These are phyloP conservation scores for Funneliformis caledonium DNA, from an alignment of 371 early-diverging fungal species.

Conservation along the genomic window DNA sequence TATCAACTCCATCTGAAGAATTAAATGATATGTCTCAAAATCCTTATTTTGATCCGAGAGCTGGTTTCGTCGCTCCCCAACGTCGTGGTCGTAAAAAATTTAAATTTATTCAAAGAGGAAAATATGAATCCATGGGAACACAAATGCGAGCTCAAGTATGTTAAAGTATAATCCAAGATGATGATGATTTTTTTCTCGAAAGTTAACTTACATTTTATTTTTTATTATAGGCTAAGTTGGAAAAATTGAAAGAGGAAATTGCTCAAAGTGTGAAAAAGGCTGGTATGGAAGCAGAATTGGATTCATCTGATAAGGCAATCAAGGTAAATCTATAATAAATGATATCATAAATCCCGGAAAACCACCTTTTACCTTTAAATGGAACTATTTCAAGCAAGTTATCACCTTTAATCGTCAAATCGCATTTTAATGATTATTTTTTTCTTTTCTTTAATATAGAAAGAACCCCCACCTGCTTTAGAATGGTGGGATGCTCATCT, in stretches of 20 bases:
- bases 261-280: slow-evolving; percentile 80
- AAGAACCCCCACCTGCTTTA: slow-evolving; percentile 78
- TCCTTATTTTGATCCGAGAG: slow-evolving; percentile 83
- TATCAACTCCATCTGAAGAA: slow-evolving; percentile 49
- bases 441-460: slow-evolving; percentile 38
- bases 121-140: slow-evolving; percentile 80
- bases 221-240: slow-evolving; percentile 65
- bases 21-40: slow-evolving; percentile 76
- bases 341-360: not conserved
- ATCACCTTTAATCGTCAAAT: too few species aligned
- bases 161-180: not conserved
- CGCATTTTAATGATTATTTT: not conserved
- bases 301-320: slow-evolving; percentile 70
- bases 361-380: too few species aligned
- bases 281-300: slow-evolving; percentile 84
- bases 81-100: slow-evolving; percentile 63
- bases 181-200: not conserved
- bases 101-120: slow-evolving; percentile 83
- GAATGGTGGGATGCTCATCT: slow-evolving; percentile 98
- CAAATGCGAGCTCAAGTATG: slow-evolving; percentile 73
- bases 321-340: slow-evolving; percentile 60
- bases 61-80: slow-evolving; percentile 58
- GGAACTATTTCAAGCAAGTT: too few species aligned
- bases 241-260: slow-evolving; percentile 84
- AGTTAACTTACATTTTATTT: not conserved